Evolutionary conservation across 1,284 basidiomycete genomes (phyloP).

Genomic region (Takashimella koratensis): DNA sequence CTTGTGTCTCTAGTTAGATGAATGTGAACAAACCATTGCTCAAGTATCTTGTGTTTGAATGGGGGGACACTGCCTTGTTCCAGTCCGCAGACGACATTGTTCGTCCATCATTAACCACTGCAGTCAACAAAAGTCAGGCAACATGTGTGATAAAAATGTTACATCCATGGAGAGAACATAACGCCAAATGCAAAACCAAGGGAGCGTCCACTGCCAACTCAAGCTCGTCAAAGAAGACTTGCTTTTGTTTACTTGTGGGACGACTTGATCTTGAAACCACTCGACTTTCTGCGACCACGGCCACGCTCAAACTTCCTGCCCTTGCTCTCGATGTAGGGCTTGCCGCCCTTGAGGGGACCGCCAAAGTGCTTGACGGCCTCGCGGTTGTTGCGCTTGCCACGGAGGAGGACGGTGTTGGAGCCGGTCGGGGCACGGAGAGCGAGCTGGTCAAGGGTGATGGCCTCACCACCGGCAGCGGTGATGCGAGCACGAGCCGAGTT

Average conservation of each 20-base stretch:
- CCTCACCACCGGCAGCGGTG: slow-evolving; percentile 90
- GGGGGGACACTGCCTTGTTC: too few relatives aligned
- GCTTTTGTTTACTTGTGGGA: slow-evolving; percentile 44
- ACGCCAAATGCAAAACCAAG: neutral
- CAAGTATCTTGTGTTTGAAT: too few relatives aligned
- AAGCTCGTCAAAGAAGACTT: too few relatives aligned
- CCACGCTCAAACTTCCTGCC: slow-evolving; percentile 77
- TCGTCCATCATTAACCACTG: too few relatives aligned
- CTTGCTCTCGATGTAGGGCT: slow-evolving; percentile 73
- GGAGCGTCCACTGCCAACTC: too few relatives aligned
- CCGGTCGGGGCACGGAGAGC: slow-evolving; percentile 91
- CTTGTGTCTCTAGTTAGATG: too few relatives aligned
- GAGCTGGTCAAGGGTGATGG: slow-evolving; percentile 93
- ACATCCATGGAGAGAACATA: neutral
- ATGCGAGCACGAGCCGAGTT: slow-evolving; percentile 90
- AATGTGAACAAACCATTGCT: too few relatives aligned
- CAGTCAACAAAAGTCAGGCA: too few relatives aligned
- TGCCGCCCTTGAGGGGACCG: slow-evolving; percentile 46
- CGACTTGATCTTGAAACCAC: slow-evolving; percentile 51
- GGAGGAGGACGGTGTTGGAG: slow-evolving; percentile 79
- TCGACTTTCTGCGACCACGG: slow-evolving; percentile 82
- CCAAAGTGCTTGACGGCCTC: slow-evolving; percentile 97
- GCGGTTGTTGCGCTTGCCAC: slow-evolving; percentile 84
- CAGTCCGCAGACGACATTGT: too few relatives aligned
- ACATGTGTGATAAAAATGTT: neutral